Evolutionary conservation across 2,329 filamentous ascomycete genomes (phyloP), one percentile per base, ranked within the genome.

Genomic region (Daldinia eschscholtzii): DNA sequence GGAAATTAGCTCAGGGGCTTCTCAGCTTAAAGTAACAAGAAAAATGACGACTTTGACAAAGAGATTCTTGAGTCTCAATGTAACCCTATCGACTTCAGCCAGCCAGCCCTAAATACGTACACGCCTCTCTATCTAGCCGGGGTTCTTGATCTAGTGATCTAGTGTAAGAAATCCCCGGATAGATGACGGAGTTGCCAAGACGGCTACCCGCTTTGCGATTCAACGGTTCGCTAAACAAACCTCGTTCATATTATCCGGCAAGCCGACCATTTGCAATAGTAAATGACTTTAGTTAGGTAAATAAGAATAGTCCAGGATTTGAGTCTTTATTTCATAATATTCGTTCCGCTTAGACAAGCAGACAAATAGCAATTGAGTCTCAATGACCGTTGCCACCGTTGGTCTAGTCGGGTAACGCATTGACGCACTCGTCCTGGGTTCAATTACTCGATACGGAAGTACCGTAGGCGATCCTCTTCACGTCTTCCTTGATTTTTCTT

Each of bases 161-260:
- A 30, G 35, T 39, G 35, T 39, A 39, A 59, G 56, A 28, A 41
- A 48, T 18, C 26, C 39, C 61, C 41, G 58, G 55, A 58, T 58
- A 9, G 52, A 68, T 68, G 65, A 68, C 56, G 57, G 59, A 61
- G 58, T 52, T 44, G 59, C 65, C 68, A 68, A 68, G 68, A 48
- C 68, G 58, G 50, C 55, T 67, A 52, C 50, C 59, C 56, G 67
- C 52, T 39, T 39, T 53, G 15, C 37, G 4, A 20, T 66, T 52
- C n/a, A 48, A 59, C 56, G 26, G 18, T 61, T 61, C 37, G 46
- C 20, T 48, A 13, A 61, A 18, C 33, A 42, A 44, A 46, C 35
- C 4, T 5, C 13, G 18, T 52, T 33, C 13, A 33, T 0, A 52
- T n/a, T 33, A 33, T 28, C 1, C 15, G 23, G 5, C 23, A 44